Base-by-base conservation (phyloP, 441 rosid species). In the Syzygium malaccense region DNA sequence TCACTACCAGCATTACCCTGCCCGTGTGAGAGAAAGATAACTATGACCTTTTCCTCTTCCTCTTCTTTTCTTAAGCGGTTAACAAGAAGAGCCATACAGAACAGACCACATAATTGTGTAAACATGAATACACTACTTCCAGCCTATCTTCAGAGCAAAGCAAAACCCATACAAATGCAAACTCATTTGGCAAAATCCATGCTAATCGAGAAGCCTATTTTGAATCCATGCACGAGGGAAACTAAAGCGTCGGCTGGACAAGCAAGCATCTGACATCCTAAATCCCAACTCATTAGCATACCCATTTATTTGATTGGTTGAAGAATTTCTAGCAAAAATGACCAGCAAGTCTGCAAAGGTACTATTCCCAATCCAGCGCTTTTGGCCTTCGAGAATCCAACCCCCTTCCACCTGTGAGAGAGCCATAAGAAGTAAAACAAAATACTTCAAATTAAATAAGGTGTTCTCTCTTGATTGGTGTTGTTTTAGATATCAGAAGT, bases 281-380 rank as follows among this genome's bases (percentile, higher is more conserved):
- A 58, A 85, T 33, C 30, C 56, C 32, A 85, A 56, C 51, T 53
- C 51, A 54, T 62, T 86, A 86, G 87, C 92, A 89, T 93, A 98
- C 99, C 98, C 99, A 79, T 97, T 98, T 89, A 97, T 95, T 93
- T 96, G 97, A 92, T 97, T 94, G 33, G 98, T 93, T 89, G 95
- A 86, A 7, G 94, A 90, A 93, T 96, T 97, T 92, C 99, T 91
- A n/a, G 99, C 99, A 89, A 97, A 93, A 90, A 96, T 91, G 91
- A 97, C 86, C 92, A 97, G 92, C 79, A 98, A 58, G 92, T 96
- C 99, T 8, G 99, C 99, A 91, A 97, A 98, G 56, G 99, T 96
- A 91, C 98, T 94, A 91, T 97, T 97, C 91, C 99, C 99, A 68
- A 97, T 98, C 99, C 99, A 97, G 88, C 99, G 98, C 91, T 98